Percentiles rank a stretch among this genome's conserved stretches.
These are phyloP conservation scores for Cutaneotrichosporon sp. DNA, from an alignment of 1,284 basidiomycete species.

Conservation along the genomic window DNA sequence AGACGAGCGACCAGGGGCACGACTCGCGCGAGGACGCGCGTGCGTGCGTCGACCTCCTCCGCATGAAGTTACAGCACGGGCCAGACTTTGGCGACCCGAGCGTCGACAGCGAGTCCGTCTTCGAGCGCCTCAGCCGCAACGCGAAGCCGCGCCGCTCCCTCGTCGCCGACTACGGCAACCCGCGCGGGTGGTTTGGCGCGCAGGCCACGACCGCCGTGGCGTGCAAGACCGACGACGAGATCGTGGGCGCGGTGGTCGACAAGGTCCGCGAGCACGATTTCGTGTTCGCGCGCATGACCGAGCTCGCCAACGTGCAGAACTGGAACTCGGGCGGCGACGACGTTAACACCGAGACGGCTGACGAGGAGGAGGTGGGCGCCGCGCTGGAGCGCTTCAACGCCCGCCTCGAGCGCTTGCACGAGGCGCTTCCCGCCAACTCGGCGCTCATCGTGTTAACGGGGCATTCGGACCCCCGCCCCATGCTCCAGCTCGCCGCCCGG, in stretches of 20 bases:
- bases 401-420: slow-evolving; percentile 65
- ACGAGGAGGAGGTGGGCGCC: slow-evolving; percentile 22
- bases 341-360: neutral
- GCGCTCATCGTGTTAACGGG: slow-evolving; percentile 83
- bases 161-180: slow-evolving; percentile 82
- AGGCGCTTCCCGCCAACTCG: slow-evolving; percentile 69
- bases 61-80: slow-evolving; percentile 74
- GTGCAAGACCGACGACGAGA: slow-evolving; percentile 73
- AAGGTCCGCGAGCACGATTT: slow-evolving; percentile 71
- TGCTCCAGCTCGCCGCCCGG: slow-evolving; percentile 68
- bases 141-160: slow-evolving; percentile 61
- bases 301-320: slow-evolving; percentile 69
- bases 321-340: slow-evolving; percentile 58
- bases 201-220: slow-evolving; percentile 73
- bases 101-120: slow-evolving; percentile 80
- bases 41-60: slow-evolving; percentile 77
- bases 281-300: slow-evolving; percentile 76
- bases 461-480: slow-evolving; percentile 77
- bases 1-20: slow-evolving; percentile 72
- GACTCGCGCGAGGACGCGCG: slow-evolving; percentile 89
- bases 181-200: slow-evolving; percentile 73
- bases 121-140: slow-evolving; percentile 71
- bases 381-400: slow-evolving; percentile 59
- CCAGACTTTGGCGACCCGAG: slow-evolving; percentile 77
- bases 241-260: slow-evolving; percentile 64